phyloP scores from a whole-genome alignment of 495 filamentous ascomycete species.

The Penicillium silybi region DNA sequence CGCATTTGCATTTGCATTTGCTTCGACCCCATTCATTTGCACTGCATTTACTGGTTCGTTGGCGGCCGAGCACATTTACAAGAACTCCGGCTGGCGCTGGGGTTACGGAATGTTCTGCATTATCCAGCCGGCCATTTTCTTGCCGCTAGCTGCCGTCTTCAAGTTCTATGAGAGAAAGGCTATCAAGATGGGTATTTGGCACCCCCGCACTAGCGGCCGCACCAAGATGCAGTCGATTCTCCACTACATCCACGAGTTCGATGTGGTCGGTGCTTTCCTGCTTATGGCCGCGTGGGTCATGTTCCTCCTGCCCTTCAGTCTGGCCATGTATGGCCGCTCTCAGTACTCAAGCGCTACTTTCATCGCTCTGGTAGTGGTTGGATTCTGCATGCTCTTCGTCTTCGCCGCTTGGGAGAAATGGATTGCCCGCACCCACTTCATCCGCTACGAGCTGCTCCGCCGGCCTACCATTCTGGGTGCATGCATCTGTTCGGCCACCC shows the following conservation, averaged over 20 bases:
- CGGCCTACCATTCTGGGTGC: slow-evolving; percentile 65
- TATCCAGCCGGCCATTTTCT: slow-evolving; percentile 48
- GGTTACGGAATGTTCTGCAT: slow-evolving; percentile 60
- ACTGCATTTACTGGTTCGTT: slow-evolving; percentile 43
- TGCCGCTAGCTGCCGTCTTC: slow-evolving; percentile 49
- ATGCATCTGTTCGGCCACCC: slow-evolving; percentile 46
- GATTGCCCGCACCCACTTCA: slow-evolving; percentile 55
- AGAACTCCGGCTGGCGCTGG: slow-evolving; percentile 57
- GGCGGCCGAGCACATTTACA: slow-evolving; percentile 40
- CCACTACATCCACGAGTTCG: slow-evolving; percentile 59
- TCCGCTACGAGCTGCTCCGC: slow-evolving; percentile 56
- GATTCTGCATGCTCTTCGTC: slow-evolving; percentile 48
- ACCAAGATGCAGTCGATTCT: slow-evolving; percentile 44
- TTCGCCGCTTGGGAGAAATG: slow-evolving; percentile 59
- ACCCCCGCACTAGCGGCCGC: slow-evolving; percentile 35
- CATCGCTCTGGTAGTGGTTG: slow-evolving; percentile 55
- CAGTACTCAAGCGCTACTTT: slow-evolving; percentile 50
- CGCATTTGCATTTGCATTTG: slow-evolving; percentile 56
- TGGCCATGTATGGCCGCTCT: slow-evolving; percentile 45
- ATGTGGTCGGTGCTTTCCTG: slow-evolving; percentile 57
- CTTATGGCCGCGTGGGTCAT: slow-evolving; percentile 56
- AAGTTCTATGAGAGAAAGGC: slow-evolving; percentile 58
- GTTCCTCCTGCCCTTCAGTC: slow-evolving; percentile 61
- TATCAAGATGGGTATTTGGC: slow-evolving; percentile 34
- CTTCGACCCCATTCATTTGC: slow-evolving; percentile 52